Percentiles rank a stretch among this genome's conserved stretches.
Evolutionary conservation across 805 yeast species (phyloP).

Genomic region (Hanseniaspora meyeri): DNA sequence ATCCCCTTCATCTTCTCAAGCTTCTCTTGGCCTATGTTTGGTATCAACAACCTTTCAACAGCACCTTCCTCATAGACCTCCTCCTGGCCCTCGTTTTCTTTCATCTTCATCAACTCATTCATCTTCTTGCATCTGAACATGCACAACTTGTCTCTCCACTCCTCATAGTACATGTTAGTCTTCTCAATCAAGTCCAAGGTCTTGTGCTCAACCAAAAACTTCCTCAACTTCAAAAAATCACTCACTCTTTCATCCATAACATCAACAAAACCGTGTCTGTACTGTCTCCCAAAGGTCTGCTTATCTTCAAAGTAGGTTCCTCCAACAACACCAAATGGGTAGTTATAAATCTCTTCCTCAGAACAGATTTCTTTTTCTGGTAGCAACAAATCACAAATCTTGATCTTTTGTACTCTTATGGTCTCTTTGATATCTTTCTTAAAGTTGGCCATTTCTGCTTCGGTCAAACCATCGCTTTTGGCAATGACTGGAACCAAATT

Average conservation of each 20-base stretch:
- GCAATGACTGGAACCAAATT: constrained; percentile 74
- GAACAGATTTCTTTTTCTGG: constrained; percentile 27
- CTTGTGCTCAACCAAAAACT: constrained; percentile 52
- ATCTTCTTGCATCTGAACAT: constrained; percentile 30
- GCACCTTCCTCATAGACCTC: constrained; percentile 12
- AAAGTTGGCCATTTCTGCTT: constrained; percentile 40
- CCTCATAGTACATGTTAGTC: constrained; percentile 62
- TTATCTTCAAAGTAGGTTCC: constrained; percentile 42
- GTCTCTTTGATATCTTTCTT: constrained; percentile 42
- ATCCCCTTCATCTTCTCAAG: neutral
- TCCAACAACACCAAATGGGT: constrained; percentile 66
- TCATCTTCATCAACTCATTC: neutral
- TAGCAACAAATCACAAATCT: constrained; percentile 40
- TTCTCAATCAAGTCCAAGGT: constrained; percentile 67
- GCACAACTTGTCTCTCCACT: constrained; percentile 49
- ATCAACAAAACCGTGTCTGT: constrained; percentile 79
- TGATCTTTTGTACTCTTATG: constrained; percentile 44
- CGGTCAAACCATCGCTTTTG: constrained; percentile 64
- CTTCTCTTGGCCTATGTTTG: constrained; percentile 11
- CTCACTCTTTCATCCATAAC: constrained; percentile 67
- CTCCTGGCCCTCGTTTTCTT: constrained; percentile 15
- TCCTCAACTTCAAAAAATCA: constrained; percentile 57
- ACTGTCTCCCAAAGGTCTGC: constrained; percentile 55
- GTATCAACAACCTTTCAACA: constrained; percentile 1
- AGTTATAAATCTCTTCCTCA: constrained; percentile 21